Base-by-base conservation (phyloP, 2,329 filamentous ascomycete species). In the Diplodia scrobiculata region DNA sequence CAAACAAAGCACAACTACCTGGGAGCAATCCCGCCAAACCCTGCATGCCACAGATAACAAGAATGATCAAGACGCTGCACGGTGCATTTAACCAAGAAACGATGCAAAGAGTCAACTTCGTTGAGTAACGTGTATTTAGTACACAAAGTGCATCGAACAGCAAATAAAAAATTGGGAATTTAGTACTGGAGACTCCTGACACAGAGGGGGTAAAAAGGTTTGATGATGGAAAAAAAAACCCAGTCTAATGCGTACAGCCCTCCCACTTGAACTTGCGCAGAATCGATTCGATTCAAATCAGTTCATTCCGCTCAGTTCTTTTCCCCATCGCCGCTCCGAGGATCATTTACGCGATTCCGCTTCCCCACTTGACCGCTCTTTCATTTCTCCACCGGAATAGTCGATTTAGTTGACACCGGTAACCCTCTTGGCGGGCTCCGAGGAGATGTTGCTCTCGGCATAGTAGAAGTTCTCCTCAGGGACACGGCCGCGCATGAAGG, bases 391-490 rank as follows among this genome's bases (percentile, higher is more conserved):
- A 51, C n/a, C 17, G 17, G n/a, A 11, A 27, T 7, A n/a, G 10
- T 32, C 19, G 17, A 36, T 29, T 65, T 65, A 65, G 63, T 65
- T 65, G 64, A 55, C 41, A 25, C 60, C 48, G 17, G 60, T 63
- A 36, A 63, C 60, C 48, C 48, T 53, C 27, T 48, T 32, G 60
- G 60, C 7, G 45, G 41, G 41, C 34, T 63, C 60, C 3, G 41
- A 50, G 27, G 60, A 53, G 48, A 63, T 63, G 34, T n/a, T 41
- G 60, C 48, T 53, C 73, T 78, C 74, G 9, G 69, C 72, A 78
- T 88, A 89, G 81, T 89, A 97, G 82, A 89, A 95, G 82, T 92
- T 94, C 90, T 98, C 95, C 76, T 98, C 93, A 65, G 89, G 86
- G 68, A 90, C 92, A 69, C 94, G 87, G 73, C 94, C 94, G 73